phyloP scores from a whole-genome alignment of 2,329 filamentous ascomycete species.

The Alternaria angustiovoidea region DNA sequence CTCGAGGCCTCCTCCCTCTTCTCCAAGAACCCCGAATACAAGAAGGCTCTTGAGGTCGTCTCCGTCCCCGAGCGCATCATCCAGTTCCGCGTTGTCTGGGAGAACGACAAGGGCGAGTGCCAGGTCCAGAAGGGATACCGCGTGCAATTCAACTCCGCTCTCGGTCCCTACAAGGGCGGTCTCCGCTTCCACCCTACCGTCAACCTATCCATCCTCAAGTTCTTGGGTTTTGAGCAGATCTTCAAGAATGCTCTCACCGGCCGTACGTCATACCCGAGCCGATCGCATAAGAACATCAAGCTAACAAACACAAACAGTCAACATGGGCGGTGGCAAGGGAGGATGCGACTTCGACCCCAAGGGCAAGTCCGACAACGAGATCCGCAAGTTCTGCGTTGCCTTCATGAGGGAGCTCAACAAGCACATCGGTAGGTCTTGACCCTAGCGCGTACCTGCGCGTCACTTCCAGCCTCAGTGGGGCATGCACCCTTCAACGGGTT shows the following conservation, averaged over 20 bases:
- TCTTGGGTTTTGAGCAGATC: constrained; percentile 98
- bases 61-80: constrained; percentile 94
- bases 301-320: constrained; percentile 62
- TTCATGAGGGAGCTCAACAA: constrained; percentile 97
- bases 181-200: constrained; percentile 92
- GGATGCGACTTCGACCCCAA: constrained; percentile 99
- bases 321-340: constrained; percentile 97
- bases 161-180: constrained; percentile 98
- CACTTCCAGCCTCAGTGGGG: constrained; percentile 19
- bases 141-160: constrained; percentile 97
- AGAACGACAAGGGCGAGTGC: constrained; percentile 87
- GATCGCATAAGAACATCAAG: neutral
- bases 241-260: constrained; percentile 99
- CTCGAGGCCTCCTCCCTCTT: constrained; percentile 95
- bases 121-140: constrained; percentile 96
- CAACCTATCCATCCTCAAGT: constrained; percentile 83
- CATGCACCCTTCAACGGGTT: constrained; percentile 20
- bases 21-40: constrained; percentile 92
- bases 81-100: constrained; percentile 97
- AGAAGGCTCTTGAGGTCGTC: constrained; percentile 84
- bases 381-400: constrained; percentile 92
- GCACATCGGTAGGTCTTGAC: constrained; percentile 70
- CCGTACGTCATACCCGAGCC: constrained; percentile 63
- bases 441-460: constrained; percentile 10
- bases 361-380: constrained; percentile 97